Conservation (phyloP, 805 yeast species). For the Kazachstania bromeliacearum region DNA sequence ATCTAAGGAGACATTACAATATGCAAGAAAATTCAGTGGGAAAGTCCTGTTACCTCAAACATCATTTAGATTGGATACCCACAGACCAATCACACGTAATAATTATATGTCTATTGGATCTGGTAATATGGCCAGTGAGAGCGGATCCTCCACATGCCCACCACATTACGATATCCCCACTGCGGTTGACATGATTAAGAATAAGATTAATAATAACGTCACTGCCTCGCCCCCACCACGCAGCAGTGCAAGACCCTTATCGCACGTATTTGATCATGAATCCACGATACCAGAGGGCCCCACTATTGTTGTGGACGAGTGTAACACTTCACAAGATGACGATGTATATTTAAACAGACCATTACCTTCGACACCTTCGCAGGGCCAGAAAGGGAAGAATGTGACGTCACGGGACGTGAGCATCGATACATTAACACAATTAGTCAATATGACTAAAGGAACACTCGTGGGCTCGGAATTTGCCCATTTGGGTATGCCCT, state of each 20-base stretch:
- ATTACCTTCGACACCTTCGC: too few species aligned
- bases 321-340: neutral
- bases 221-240: neutral
- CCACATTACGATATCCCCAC: too few species aligned
- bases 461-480: conserved; percentile 49
- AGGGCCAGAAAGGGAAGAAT: neutral
- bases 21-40: conserved; percentile 2
- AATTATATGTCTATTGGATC: conserved; percentile 12
- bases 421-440: conserved; percentile 29
- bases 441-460: conserved; percentile 34
- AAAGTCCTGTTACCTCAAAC: too few species aligned
- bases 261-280: too few species aligned
- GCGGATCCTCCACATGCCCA: conserved; percentile 6
- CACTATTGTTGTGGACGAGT: neutral
- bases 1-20: conserved; percentile 1
- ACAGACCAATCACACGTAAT: neutral
- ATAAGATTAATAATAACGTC: neutral
- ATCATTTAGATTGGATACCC: too few species aligned
- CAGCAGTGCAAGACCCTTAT: too few species aligned
- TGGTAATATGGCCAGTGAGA: conserved; percentile 16
- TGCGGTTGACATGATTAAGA: neutral
- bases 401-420: conserved; percentile 13
- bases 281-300: too few species aligned
- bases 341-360: neutral
- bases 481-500: conserved; percentile 59